Evolutionary conservation across 208 protist species (phyloP).

Genomic region (Acanthamoeba quina): DNA sequence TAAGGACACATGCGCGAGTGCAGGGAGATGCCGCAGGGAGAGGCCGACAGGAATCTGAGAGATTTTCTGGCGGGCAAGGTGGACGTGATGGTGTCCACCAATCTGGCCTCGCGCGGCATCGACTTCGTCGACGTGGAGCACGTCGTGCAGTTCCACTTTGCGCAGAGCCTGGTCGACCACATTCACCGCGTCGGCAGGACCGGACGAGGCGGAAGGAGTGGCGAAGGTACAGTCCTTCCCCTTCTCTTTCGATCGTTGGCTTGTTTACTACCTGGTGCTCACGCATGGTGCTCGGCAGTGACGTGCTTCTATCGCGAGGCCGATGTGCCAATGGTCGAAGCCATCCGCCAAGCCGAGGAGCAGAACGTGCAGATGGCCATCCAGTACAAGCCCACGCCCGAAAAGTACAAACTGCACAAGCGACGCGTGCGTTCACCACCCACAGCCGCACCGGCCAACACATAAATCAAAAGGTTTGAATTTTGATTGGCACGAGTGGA

Average conservation of each 20-base stretch:
- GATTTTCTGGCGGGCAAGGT: slow-evolving; percentile 18
- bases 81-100: slow-evolving; percentile 58
- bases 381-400: background rate
- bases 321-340: background rate
- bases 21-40: background rate
- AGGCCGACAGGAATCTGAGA: background rate
- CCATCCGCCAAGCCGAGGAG: background rate
- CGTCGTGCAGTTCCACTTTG: slow-evolving; percentile 64
- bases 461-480: background rate
- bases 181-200: slow-evolving; percentile 24
- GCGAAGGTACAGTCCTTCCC: background rate
- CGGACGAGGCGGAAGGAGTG: background rate
- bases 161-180: slow-evolving; percentile 31
- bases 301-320: slow-evolving; percentile 8
- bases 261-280: background rate
- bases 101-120: slow-evolving; percentile 42
- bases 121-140: slow-evolving; percentile 37
- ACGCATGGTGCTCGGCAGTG: background rate
- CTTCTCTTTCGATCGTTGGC: background rate
- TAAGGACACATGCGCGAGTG: background rate
- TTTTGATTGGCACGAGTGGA: background rate
- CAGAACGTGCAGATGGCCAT: slow-evolving; percentile 32
- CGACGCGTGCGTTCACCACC: background rate
- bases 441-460: background rate
- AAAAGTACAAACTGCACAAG: background rate